Conservation (phyloP, 495 filamentous ascomycete species). For the Aspergillus incahuasiensis region DNA sequence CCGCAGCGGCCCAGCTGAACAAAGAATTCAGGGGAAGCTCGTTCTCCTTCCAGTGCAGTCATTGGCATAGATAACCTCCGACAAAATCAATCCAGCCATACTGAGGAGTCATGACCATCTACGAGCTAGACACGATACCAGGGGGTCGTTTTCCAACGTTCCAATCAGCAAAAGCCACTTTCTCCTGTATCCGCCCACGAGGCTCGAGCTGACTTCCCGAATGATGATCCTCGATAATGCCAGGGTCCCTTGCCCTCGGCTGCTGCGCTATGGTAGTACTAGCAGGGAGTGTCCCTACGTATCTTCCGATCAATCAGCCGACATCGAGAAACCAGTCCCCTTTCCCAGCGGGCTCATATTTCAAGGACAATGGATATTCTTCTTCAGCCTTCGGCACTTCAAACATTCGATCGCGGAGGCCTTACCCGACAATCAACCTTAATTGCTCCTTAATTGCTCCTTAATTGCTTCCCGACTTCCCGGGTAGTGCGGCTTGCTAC, state of each 20-base stretch:
- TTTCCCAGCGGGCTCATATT: too few species aligned
- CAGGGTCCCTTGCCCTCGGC: neutral
- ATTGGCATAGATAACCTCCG: neutral
- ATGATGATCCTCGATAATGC: neutral
- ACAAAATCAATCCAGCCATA: neutral
- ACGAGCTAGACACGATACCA: neutral
- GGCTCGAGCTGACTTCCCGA: neutral
- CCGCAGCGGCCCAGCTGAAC: neutral
- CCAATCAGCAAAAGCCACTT: slow-evolving; percentile 7
- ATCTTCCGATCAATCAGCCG: neutral
- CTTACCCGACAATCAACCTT: neutral
- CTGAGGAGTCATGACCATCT: neutral
- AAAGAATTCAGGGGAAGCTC: too few species aligned
- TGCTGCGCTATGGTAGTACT: neutral
- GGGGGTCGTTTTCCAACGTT: neutral
- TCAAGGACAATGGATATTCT: too few species aligned
- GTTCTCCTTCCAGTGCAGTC: too few species aligned
- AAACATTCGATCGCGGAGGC: neutral
- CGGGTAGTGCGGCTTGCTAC: too few species aligned
- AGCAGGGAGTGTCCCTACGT: neutral
- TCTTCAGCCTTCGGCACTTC: neutral
- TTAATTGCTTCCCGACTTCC: too few species aligned
- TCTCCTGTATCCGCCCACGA: neutral
- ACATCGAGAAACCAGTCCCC: too few species aligned
- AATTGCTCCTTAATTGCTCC: too few species aligned